Percentiles rank a stretch among this genome's conserved stretches.
Evolutionary conservation across 495 filamentous ascomycete species (phyloP).

Genomic region (Alectoria sarmentosa): DNA sequence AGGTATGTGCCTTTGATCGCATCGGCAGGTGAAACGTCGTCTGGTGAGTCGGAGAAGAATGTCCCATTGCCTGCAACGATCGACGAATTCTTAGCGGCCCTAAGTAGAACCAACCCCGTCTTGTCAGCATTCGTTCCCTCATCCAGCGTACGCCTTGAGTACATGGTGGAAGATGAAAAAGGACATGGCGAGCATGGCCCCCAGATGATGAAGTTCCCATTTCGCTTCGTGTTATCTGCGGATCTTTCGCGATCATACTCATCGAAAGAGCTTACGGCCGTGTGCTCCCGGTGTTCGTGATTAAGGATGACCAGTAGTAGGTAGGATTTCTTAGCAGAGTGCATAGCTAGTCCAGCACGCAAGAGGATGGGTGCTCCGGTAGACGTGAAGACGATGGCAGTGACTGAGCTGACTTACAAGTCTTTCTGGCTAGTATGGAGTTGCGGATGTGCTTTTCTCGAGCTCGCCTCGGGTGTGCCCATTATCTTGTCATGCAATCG

Average conservation of each 20-base stretch:
- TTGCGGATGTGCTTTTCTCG: slow-evolving; percentile 18
- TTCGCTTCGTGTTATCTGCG: background rate
- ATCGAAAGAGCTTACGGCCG: background rate
- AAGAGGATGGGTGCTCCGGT: background rate
- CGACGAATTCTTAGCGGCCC: slow-evolving; percentile 13
- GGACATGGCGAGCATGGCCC: background rate
- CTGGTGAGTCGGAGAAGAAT: slow-evolving; percentile 41
- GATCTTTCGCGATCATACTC: background rate
- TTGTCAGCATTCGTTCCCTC: slow-evolving; percentile 1
- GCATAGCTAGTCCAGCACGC: background rate
- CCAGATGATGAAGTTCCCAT: background rate
- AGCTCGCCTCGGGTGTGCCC: slow-evolving; percentile 28
- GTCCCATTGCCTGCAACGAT: slow-evolving; percentile 22
- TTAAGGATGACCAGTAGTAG: background rate
- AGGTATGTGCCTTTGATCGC: slow-evolving; percentile 37
- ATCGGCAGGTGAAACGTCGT: slow-evolving; percentile 40
- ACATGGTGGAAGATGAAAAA: background rate
- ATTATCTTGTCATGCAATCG: slow-evolving; percentile 42
- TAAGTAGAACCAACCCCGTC: background rate
- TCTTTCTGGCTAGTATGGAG: slow-evolving; percentile 30
- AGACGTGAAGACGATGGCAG: background rate
- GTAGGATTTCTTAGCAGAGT: background rate
- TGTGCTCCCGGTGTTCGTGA: too few species aligned
- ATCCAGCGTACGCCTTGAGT: background rate
- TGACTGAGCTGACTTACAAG: slow-evolving; percentile 32